Evolutionary conservation across 306 rosid species (phyloP), one percentile per base, ranked within the genome.

Genomic region (Quillaja saponaria): DNA sequence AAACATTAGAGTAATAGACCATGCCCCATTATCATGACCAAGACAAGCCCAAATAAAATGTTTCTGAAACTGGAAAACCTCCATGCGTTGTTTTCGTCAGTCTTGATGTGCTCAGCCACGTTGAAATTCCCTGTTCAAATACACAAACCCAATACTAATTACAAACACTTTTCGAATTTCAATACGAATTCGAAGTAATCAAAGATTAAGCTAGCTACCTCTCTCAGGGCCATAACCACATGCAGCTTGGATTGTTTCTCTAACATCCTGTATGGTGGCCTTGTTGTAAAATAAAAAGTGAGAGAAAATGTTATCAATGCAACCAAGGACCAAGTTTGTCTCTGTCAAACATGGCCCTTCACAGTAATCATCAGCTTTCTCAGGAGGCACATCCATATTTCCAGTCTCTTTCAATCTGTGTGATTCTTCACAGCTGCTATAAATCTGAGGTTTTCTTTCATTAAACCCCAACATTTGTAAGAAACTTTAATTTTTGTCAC

Each of bases 221-320:
- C 96, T 79, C 61, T 84, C 69, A 1, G 85, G 79, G 25, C 98
- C 96, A 45, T 77, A 76, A 20, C 92, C 95, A 74, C 98, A 91
- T 7, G 58, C 96, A 40, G 92, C 85, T 1, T 67, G 56, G 66
- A 91, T 9, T 1, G 90, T 91, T 10, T 81, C 82, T 59, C 69
- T 74, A 37, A 91, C 56, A 46, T 86, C 98, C 15, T 61, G 53
- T 28, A 88, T 69, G 0, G 96, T 86, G 61, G 96, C 98, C 50
- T 54, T 80, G 45, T 91, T 91, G 77, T 80, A 86, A 64, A 91
- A 88, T 69, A 80, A 0, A 58, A 88, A 91, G 76, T 81, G 57
- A 38, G 31, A 40, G 55, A 88, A 84, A 44, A 91, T 80, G 70
- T 71, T 72, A 0, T 82, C 90, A 6, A 91, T 19, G 67, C 98